Conservation (phyloP, 2,329 filamentous ascomycete species). For the Colletotrichum sp. region DNA sequence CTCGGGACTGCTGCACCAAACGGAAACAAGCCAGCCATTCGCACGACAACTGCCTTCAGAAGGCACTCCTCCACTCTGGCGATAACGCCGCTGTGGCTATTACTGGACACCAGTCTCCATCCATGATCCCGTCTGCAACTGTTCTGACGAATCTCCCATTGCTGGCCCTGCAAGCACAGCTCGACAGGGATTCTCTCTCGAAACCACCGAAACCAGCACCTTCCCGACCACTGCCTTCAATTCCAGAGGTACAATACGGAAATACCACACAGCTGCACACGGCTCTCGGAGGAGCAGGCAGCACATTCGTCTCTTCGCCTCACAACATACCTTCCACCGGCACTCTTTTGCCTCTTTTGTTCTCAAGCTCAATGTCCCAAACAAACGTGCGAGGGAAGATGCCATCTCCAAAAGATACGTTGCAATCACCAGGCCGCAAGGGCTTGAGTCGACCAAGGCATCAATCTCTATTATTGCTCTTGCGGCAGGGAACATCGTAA, state of each 20-base stretch:
- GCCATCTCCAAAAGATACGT: neutral
- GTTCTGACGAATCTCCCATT: neutral
- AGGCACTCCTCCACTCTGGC: neutral
- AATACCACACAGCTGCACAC: neutral
- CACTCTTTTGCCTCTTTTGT: neutral
- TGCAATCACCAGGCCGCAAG: neutral
- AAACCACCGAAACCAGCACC: conserved; percentile 9
- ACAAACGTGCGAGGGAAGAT: neutral
- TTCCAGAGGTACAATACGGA: neutral
- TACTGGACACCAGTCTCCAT: neutral
- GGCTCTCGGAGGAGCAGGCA: neutral
- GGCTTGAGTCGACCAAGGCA: neutral
- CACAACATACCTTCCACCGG: neutral
- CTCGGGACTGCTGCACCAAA: neutral
- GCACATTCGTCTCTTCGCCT: neutral
- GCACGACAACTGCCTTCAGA: neutral
- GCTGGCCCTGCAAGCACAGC: neutral
- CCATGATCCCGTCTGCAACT: conserved; percentile 1
- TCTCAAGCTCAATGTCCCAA: neutral
- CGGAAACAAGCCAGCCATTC: neutral
- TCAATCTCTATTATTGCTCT: neutral
- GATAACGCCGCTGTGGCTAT: conserved; percentile 1
- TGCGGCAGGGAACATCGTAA: neutral
- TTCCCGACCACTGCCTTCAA: neutral
- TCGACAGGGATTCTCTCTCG: neutral